Conservation (phyloP, 2,329 filamentous ascomycete species). For the Phyllosticta ampelicida region DNA sequence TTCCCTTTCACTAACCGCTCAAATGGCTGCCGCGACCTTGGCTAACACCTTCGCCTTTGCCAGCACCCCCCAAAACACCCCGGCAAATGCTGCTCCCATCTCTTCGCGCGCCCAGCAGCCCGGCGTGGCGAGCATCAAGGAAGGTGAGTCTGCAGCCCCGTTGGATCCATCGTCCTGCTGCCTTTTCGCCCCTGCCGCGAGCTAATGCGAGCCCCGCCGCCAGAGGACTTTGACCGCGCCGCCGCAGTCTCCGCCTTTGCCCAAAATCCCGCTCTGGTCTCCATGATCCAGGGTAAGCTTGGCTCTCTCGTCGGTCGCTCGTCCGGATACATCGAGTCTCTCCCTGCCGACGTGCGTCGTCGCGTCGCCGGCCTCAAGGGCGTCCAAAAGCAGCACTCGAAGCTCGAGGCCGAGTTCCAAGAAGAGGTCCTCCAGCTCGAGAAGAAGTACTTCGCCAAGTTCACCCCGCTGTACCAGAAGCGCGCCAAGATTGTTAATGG, state of each 20-base stretch:
- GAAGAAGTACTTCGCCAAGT: slow-evolving; percentile 99
- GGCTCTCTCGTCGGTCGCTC: slow-evolving; percentile 87
- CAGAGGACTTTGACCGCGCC: slow-evolving; percentile 83
- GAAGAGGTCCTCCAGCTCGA: slow-evolving; percentile 96
- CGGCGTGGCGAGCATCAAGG: slow-evolving; percentile 87
- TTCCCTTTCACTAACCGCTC: slow-evolving; percentile 1
- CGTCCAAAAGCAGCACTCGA: slow-evolving; percentile 96
- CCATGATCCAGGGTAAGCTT: slow-evolving; percentile 96
- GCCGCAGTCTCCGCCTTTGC: slow-evolving; percentile 88
- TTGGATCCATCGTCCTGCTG: slow-evolving; percentile 10
- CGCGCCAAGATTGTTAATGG: slow-evolving; percentile 90
- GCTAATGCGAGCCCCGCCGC: slow-evolving; percentile 27
- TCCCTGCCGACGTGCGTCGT: slow-evolving; percentile 78
- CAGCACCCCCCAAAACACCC: slow-evolving; percentile 98
- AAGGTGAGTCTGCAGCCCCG: slow-evolving; percentile 56
- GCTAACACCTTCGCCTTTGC: slow-evolving; percentile 15
- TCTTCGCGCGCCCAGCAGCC: slow-evolving; percentile 96
- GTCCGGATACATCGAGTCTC: slow-evolving; percentile 95
- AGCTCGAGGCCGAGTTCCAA: slow-evolving; percentile 96
- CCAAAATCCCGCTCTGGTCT: slow-evolving; percentile 85
- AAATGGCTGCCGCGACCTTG: slow-evolving; percentile 4
- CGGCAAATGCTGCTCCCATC: slow-evolving; percentile 89
- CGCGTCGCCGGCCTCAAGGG: slow-evolving; percentile 94
- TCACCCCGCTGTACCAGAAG: slow-evolving; percentile 93
- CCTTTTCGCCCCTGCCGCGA: slow-evolving; percentile 15